Evolutionary conservation across 495 filamentous ascomycete species (phyloP), one percentile per base, ranked within the genome.

Genomic region (Ramalina peruviana): DNA sequence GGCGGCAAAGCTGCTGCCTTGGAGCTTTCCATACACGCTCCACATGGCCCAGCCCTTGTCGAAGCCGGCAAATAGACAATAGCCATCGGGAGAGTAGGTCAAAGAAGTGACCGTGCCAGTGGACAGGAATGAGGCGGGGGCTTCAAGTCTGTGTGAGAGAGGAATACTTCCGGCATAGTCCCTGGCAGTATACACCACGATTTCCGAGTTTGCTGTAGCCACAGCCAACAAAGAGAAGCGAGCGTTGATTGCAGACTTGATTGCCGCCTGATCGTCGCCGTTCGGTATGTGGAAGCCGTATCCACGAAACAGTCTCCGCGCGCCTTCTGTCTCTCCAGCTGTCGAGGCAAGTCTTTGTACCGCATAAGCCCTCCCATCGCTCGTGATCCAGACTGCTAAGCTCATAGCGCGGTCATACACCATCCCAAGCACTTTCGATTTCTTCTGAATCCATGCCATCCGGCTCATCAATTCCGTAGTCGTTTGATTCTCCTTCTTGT

Each of bases 401-500:
- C 92, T 97, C 89, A 99, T 99, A 1, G 92, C 89, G 54, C 89
- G 79, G 64, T 99, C 92, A 67, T 96, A 83, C 21, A 94, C 82
- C 87, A 99, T 95, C 46, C 94, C 85, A 37, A 65, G 62, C 37
- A 95, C 78, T 0, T 72, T 76, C 4, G 78, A 73, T 65, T 83
- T 88, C 61, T 84, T 89, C 30, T 80, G 75, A 19, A 94, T 60
- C 76, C 88, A 93, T 30, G 76, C 62, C 78, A 96, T 93, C 26
- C 85, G 80, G 56, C 81, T 94, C 50, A 97, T 64, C 11, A 97
- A 70, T 63, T 97, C 89, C 4, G 90, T 95, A 49, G 78, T 88
- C 6, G 92, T 96, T 62, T 97, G 93, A 38, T 72, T 81, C 19
- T 85, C 85, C 23, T 70, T 76, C 47, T 75, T 79, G 64, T 94